Evolutionary conservation across 148 eudicot species (phyloP).

Genomic region (Heliamphora exappendiculata): DNA sequence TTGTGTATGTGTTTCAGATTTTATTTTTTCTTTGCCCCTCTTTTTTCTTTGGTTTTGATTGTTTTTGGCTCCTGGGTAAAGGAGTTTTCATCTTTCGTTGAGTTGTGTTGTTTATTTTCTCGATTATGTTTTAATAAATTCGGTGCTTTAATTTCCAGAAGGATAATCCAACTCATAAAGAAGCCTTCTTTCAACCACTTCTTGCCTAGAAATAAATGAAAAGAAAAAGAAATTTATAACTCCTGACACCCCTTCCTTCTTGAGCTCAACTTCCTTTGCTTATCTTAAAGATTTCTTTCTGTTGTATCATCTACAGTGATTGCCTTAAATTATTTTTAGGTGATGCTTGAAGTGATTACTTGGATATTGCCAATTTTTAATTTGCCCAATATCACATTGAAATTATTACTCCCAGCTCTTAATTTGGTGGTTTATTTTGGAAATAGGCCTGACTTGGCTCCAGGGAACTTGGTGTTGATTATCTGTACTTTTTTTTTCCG

Average conservation of each 20-base stretch:
- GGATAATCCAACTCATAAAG: not conserved
- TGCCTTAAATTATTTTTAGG: not conserved
- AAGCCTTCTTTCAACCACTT: not conserved
- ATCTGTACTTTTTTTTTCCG: not conserved
- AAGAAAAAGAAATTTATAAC: not conserved
- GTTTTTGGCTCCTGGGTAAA: not conserved
- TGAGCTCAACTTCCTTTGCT: conserved; percentile 1
- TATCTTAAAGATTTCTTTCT: not conserved
- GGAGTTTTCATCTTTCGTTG: not conserved
- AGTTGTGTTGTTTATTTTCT: not conserved
- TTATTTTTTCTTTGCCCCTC: not conserved
- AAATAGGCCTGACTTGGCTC: not conserved
- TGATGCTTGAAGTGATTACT: not conserved
- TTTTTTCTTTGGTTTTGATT: not conserved
- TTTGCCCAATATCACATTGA: not conserved
- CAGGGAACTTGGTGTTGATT: not conserved
- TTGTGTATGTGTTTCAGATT: not conserved
- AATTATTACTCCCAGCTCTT: not conserved
- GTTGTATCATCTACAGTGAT: not conserved
- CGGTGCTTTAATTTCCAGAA: not conserved
- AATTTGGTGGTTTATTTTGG: not conserved
- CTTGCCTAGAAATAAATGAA: not conserved
- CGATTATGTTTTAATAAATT: not conserved
- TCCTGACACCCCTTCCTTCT: not conserved
- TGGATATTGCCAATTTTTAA: not conserved